Evolutionary conservation across 208 protist species (phyloP).

Genomic region (Leishmania amazonensis): DNA sequence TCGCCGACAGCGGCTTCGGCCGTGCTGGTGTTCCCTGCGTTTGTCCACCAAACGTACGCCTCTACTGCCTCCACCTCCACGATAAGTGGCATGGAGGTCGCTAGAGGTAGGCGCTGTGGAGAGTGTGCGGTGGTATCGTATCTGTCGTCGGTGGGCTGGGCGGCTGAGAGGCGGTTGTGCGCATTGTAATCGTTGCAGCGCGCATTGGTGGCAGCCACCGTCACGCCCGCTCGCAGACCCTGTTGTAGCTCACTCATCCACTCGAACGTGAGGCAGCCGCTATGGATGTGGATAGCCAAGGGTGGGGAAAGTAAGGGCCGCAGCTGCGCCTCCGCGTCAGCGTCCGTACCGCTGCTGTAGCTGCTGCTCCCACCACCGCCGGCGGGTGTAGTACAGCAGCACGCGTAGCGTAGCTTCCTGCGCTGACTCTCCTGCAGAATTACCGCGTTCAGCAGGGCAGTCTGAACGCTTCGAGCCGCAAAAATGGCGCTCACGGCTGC

Average conservation of each 20-base stretch:
- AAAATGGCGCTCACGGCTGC: constrained; percentile 15
- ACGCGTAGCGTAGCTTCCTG: constrained; percentile 22
- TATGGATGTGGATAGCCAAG: constrained; percentile 19
- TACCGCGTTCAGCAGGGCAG: constrained; percentile 25
- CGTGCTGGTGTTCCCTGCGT: neutral
- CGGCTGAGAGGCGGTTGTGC: neutral
- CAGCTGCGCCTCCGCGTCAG: constrained; percentile 18
- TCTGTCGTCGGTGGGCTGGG: neutral
- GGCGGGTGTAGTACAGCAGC: neutral
- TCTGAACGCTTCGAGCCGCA: constrained; percentile 15
- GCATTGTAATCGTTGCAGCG: constrained; percentile 25
- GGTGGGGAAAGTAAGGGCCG: constrained; percentile 19
- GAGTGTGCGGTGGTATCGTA: neutral
- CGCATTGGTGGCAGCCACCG: constrained; percentile 18
- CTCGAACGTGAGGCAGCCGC: constrained; percentile 18
- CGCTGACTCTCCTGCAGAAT: constrained; percentile 28
- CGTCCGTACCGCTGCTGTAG: neutral
- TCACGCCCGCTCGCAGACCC: constrained; percentile 19
- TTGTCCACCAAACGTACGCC: constrained; percentile 31
- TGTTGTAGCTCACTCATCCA: constrained; percentile 20
- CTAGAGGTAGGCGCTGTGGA: constrained; percentile 5
- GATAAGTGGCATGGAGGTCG: constrained; percentile 12
- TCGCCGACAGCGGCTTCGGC: neutral
- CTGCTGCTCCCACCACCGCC: neutral
- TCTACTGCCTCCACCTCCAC: constrained; percentile 17